Evolutionary conservation across 169 alveolate species (phyloP), one percentile per base, ranked within the genome.

Genomic region (Cyclospora cayetanensis): DNA sequence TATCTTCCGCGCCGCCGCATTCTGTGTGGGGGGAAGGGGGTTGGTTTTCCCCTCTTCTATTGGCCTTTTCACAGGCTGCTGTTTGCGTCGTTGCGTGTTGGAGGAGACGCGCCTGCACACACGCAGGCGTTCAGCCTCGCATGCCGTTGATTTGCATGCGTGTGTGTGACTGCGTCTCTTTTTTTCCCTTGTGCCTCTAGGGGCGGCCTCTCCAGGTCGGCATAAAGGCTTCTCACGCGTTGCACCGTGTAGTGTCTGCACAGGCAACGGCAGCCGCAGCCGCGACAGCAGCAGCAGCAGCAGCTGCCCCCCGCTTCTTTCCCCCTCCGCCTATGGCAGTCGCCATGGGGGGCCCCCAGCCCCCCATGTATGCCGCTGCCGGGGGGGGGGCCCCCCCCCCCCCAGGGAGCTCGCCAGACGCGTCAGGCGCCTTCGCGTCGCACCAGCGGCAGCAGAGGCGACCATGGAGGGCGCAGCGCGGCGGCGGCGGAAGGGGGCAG

Each of bases 231-330:
- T 46, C 90, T 34, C 90, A 82, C 60, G 63, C 77, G 18, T 60
- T 82, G 53, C 90, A 82, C 53, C 90, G 60, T 29, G 55, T 82
- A 76, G 63, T 82, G 29, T 82, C 90, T 35, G 34, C 86, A 34
- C 86, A 68, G 80, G 41, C 41, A 12, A 27, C 80, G n/a, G 41
- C 80, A 31, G 80, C 52, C 7, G 52, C 52, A 11, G 9, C 60
- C 9, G 9, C 60, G 9, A 18, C 60, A 68, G 80, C 80, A 68
- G 42, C 80, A 12, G 46, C 39, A 68, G 80, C 39, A 12, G 80
- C 52, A 12, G 80, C 46, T 12, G 18, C 80, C 11, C 80, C 72
- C 25, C 60, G 60, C 20, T 46, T 46, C 60, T 46, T 15, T 22
- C 60, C 60, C 25, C 25, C 60, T 46, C 60, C 60, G 60, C 25